Base-by-base conservation (phyloP, 768 basidiomycete genomes). In the Termitomyces sp. region DNA sequence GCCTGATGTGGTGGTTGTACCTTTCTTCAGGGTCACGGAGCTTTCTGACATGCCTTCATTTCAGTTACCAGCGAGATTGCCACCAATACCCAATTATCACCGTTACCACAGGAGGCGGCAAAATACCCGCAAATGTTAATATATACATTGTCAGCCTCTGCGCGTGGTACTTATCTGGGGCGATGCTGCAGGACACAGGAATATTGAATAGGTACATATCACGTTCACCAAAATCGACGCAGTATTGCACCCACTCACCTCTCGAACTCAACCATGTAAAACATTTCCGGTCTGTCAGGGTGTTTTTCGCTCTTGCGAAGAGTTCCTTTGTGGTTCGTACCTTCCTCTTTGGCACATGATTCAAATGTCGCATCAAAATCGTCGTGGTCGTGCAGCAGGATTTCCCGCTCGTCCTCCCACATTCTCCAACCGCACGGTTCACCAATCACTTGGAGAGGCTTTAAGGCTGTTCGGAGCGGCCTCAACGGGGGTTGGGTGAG, bases 11-110 rank as follows among this genome's bases (percentile, higher is more conserved):
- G n/a, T 28, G 32, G 40, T 51, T 38, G 39, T 35, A 13, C 33
- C 52, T 39, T 55, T 58, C 40, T 24, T 39, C 52, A 63, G 61
- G 61, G 58, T 51, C 62, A 42, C 52, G 57, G 57, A 48, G 40
- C 51, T 48, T 42, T 24, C 7, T 33, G n/a, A 46, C 42, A 53
- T 51, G 2, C 42, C 50, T 42, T 51, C 22, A 42, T 45, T 45
- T 32, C 13, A 45, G 16, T 46, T 22, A 20, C 15, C 7, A 15
- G 22, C 12, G 9, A 57, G 46, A 49, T 38, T 44, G 39, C 24
- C n/a, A n/a, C n/a, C n/a, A n/a, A n/a, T n/a, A n/a, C n/a, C n/a
- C 39, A n/a, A 12, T 24, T 6, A 55, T n/a, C 11, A 8, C 20
- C 13, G n/a, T 48, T 33, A 18, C 32, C 32, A 24, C 36, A 54